These are phyloP conservation scores for Parafenestella ontariensis DNA, from an alignment of 2,329 filamentous ascomycete genomes.

Conservation along the genomic window DNA sequence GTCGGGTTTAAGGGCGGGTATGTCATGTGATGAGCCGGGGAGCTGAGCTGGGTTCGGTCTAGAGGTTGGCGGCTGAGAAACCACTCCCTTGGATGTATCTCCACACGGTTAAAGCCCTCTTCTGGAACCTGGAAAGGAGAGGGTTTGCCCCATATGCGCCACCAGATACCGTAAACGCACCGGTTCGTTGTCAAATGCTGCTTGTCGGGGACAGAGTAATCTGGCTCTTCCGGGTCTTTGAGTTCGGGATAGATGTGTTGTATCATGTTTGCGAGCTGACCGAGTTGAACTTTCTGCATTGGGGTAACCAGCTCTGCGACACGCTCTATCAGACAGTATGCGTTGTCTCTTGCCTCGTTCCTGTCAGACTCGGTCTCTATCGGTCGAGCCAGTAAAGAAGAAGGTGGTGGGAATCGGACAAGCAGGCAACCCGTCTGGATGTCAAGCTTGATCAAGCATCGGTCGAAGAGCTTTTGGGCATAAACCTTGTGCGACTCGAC, in stretches of 20 bases:
- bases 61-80: constrained; percentile 37
- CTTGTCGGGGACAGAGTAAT: neutral
- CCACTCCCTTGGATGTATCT: constrained; percentile 29
- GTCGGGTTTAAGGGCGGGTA: constrained; percentile 17
- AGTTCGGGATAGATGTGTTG: constrained; percentile 51
- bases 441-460: constrained; percentile 55
- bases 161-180: constrained; percentile 32
- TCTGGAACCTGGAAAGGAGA: constrained; percentile 18
- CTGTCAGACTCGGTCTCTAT: constrained; percentile 23
- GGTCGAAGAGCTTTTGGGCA: constrained; percentile 63
- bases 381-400: constrained; percentile 22
- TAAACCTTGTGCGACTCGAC: constrained; percentile 60
- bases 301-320: constrained; percentile 60
- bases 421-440: constrained; percentile 44
- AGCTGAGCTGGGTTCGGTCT: constrained; percentile 2
- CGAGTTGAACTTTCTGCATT: constrained; percentile 51
- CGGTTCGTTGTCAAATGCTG: constrained; percentile 17
- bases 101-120: constrained; percentile 1
- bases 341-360: constrained; percentile 35
- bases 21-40: neutral
- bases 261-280: constrained; percentile 52
- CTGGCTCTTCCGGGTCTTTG: constrained; percentile 1
- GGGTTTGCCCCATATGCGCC: constrained; percentile 25
- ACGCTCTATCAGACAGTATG: constrained; percentile 55
- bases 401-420: constrained; percentile 36